Percentiles rank a stretch among this genome's conserved stretches.
These are phyloP conservation scores for Phyllosticta citriasiana DNA, from an alignment of 2,329 filamentous ascomycete genomes.

Conservation along the genomic window DNA sequence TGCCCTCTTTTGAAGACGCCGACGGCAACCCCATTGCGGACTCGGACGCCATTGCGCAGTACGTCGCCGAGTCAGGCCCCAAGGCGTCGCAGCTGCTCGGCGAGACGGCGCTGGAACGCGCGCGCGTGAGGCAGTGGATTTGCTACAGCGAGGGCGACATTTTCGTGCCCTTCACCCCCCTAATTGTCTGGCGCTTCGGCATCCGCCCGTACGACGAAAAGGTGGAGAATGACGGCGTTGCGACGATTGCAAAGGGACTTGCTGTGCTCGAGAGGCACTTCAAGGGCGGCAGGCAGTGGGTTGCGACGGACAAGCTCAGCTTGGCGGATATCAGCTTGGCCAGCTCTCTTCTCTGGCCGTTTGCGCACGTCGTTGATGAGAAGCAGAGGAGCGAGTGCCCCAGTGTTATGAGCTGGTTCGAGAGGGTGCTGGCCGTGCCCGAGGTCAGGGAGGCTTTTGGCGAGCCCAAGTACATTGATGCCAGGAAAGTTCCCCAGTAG, in stretches of 20 bases:
- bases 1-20: constrained; percentile 39
- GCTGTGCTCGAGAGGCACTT: constrained; percentile 14
- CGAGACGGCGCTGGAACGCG: constrained; percentile 29
- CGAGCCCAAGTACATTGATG: constrained; percentile 1
- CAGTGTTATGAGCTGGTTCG: constrained; percentile 15
- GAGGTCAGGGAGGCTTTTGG: constrained; percentile 14
- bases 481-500: not conserved
- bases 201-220: constrained; percentile 13
- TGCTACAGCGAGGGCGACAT: constrained; percentile 13
- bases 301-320: constrained; percentile 14
- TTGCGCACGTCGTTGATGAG: constrained; percentile 15
- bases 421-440: constrained; percentile 14
- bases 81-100: constrained; percentile 37
- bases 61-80: constrained; percentile 38
- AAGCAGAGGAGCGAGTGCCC: constrained; percentile 14
- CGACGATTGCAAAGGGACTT: constrained; percentile 12
- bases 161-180: constrained; percentile 8
- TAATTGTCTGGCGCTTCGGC: constrained; percentile 12
- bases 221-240: constrained; percentile 11
- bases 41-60: constrained; percentile 38
- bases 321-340: constrained; percentile 18
- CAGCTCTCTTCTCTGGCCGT: constrained; percentile 12
- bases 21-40: constrained; percentile 40
- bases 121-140: constrained; percentile 38
- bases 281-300: constrained; percentile 9